Evolutionary conservation across 305 asterid species (phyloP).

Genomic region (Fraxinus sp.): DNA sequence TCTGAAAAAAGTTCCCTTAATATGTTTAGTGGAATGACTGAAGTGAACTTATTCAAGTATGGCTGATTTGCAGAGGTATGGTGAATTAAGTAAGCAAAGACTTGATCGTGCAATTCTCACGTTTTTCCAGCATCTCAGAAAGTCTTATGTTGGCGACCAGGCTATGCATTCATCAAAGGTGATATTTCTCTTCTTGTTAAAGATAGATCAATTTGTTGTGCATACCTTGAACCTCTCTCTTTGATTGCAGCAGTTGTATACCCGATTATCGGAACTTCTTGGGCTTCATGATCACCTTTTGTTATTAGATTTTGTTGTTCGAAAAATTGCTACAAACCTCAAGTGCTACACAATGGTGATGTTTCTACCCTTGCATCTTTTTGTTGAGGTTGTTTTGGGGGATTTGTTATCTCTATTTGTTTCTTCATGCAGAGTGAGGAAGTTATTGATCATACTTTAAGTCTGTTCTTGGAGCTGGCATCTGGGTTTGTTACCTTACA

Average conservation of each 20-base stretch:
- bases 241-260: constrained; percentile 90
- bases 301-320: constrained; percentile 75
- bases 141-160: constrained; percentile 93
- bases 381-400: constrained; percentile 18
- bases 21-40: constrained; percentile 26
- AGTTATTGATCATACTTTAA: constrained; percentile 87
- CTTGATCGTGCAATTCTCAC: constrained; percentile 94
- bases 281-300: constrained; percentile 94
- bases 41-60: constrained; percentile 26
- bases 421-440: constrained; percentile 72
- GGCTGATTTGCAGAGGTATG: constrained; percentile 64
- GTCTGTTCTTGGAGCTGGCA: constrained; percentile 90
- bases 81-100: constrained; percentile 85
- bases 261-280: constrained; percentile 87
- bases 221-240: constrained; percentile 32
- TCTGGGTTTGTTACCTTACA: constrained; percentile 68
- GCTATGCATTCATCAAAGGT: constrained; percentile 99
- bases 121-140: constrained; percentile 89
- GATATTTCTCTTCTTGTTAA: constrained; percentile 22
- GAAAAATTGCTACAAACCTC: constrained; percentile 86
- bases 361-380: constrained; percentile 18
- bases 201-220: constrained; percentile 21
- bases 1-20: constrained; percentile 13
- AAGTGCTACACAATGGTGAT: constrained; percentile 86
- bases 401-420: constrained; percentile 27